Evolutionary conservation across 78 protist genomes (phyloP).

Genomic region (Pigoraptor vietnamica): DNA sequence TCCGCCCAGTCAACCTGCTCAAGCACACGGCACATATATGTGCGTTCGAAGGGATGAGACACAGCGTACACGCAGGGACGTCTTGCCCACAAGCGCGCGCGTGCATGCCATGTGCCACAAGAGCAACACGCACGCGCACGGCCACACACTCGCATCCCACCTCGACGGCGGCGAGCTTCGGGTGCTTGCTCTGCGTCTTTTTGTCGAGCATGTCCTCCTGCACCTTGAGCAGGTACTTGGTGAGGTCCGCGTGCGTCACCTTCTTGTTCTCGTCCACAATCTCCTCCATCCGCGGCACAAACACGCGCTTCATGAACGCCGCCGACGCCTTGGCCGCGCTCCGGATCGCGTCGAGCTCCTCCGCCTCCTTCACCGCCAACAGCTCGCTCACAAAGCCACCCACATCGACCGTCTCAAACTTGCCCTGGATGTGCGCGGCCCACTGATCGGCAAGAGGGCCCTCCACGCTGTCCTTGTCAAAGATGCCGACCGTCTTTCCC

Average conservation of each 20-base stretch:
- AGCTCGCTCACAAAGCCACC: not conserved
- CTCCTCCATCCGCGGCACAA: not conserved
- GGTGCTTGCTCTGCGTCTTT: not conserved
- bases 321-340: not conserved
- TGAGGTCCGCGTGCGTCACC: not conserved
- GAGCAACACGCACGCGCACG: not conserved
- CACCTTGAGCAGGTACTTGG: not conserved
- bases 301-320: not conserved
- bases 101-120: no score
- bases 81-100: no score
- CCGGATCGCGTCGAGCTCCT: not conserved
- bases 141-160: not conserved
- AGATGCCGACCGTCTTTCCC: not conserved
- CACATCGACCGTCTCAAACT: not conserved
- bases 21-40: no score
- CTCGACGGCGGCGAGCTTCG: not conserved
- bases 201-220: not conserved
- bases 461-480: not conserved
- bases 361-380: not conserved
- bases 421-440: not conserved
- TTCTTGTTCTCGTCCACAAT: not conserved
- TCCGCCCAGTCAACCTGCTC: not conserved
- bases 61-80: no score
- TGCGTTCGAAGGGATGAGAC: no score
- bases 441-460: not conserved